Percentiles rank a stretch among this genome's conserved stretches.
Evolutionary conservation across 2,329 filamentous ascomycete genomes (phyloP).

Genomic region (Cladophialophora immunda): DNA sequence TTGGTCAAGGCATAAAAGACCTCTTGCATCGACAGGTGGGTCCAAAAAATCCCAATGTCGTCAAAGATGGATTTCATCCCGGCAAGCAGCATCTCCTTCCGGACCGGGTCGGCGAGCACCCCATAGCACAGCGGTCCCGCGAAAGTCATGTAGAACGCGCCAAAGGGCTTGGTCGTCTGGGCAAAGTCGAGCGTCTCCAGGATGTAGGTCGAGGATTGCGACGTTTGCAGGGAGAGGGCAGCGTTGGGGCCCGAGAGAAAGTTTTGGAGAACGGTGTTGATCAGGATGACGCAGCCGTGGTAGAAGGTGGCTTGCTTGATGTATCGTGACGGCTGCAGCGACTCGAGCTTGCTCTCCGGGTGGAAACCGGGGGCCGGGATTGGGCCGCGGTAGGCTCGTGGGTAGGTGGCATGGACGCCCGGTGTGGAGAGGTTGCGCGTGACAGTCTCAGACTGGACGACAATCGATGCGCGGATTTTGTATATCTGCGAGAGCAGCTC

Average conservation of each 20-base stretch:
- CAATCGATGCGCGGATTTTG: constrained; percentile 7
- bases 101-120: background rate
- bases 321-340: background rate
- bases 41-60: background rate
- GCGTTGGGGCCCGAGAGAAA: constrained; percentile 9
- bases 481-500: constrained; percentile 12
- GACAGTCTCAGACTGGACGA: constrained; percentile 7
- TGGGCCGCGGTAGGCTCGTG: constrained; percentile 10
- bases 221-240: constrained; percentile 9
- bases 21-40: background rate
- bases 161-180: constrained; percentile 9
- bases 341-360: background rate
- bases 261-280: constrained; percentile 11
- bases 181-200: constrained; percentile 17
- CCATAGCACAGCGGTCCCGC: constrained; percentile 20
- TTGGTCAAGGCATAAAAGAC: background rate
- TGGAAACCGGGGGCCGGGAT: background rate
- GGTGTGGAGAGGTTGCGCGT: constrained; percentile 15
- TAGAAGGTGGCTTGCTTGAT: constrained; percentile 18
- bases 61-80: constrained; percentile 7
- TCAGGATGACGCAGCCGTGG: constrained; percentile 11
- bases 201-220: constrained; percentile 10
- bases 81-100: background rate
- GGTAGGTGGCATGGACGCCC: constrained; percentile 14
- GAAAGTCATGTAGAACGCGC: constrained; percentile 20